These are phyloP conservation scores for Megacollybia marginata DNA, from an alignment of 768 basidiomycete genomes.

Conservation along the genomic window DNA sequence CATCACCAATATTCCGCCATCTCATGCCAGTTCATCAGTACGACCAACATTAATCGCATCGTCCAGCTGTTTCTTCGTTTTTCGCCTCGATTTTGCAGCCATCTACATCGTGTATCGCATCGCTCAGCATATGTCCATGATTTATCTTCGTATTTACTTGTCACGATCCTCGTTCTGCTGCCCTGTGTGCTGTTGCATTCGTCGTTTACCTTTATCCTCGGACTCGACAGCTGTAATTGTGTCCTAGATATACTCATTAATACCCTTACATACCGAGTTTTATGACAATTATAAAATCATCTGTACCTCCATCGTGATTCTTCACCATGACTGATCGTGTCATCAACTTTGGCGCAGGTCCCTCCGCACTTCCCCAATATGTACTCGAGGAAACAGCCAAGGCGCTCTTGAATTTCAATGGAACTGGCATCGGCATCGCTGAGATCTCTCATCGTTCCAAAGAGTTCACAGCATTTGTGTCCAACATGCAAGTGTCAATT, in stretches of 20 bases:
- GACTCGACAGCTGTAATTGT: background rate
- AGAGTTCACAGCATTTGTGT: slow-evolving; percentile 71
- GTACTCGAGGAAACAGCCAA: slow-evolving; percentile 78
- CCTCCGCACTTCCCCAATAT: slow-evolving; percentile 82
- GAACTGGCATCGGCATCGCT: slow-evolving; percentile 90
- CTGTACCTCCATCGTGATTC: too few relatives aligned
- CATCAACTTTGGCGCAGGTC: slow-evolving; percentile 92
- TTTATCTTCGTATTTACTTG: background rate
- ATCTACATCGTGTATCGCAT: background rate
- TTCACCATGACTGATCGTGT: slow-evolving; percentile 39
- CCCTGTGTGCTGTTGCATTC: background rate
- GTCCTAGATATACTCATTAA: background rate
- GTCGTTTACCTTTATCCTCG: background rate
- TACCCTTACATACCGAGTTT: background rate
- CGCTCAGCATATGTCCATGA: background rate
- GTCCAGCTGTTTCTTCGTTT: background rate
- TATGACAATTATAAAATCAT: too few relatives aligned
- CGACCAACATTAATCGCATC: background rate
- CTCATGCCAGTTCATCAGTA: slow-evolving; percentile 2
- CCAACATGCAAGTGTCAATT: slow-evolving; percentile 55
- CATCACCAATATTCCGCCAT: slow-evolving; percentile 1
- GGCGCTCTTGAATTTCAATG: slow-evolving; percentile 85
- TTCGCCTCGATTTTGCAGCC: background rate
- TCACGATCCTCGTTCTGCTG: background rate
- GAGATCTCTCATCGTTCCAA: slow-evolving; percentile 95